Evolutionary conservation across 106 monocot species (phyloP).

Genomic region (Platanthera zijinensis): DNA sequence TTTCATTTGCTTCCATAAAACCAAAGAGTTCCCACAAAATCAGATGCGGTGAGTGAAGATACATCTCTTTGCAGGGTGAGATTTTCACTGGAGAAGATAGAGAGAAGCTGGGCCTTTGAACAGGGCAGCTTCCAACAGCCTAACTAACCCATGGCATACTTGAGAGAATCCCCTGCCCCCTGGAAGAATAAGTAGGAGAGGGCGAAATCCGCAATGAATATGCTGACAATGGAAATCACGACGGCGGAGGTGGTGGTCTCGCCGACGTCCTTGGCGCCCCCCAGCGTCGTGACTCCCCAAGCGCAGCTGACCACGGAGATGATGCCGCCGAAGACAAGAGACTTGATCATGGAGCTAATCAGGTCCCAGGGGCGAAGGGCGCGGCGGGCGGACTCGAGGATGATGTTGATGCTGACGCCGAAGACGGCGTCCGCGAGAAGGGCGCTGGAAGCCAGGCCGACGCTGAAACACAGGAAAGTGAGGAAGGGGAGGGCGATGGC

Average conservation of each 20-base stretch:
- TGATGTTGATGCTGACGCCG: conserved; percentile 67
- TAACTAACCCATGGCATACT: conserved; percentile 85
- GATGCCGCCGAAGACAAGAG: conserved; percentile 69
- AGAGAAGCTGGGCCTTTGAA: neutral
- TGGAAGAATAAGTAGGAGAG: conserved; percentile 81
- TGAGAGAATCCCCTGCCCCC: conserved; percentile 86
- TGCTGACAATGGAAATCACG: conserved; percentile 58
- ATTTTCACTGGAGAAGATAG: neutral
- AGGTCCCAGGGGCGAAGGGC: conserved; percentile 72
- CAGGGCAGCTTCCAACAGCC: neutral
- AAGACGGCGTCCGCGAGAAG: conserved; percentile 60
- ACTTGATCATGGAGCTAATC: conserved; percentile 79
- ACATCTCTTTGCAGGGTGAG: too few species aligned
- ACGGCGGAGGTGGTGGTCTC: conserved; percentile 75
- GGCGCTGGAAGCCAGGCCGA: conserved; percentile 69
- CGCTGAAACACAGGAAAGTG: conserved; percentile 61
- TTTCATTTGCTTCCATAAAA: too few species aligned
- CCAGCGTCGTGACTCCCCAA: conserved; percentile 79
- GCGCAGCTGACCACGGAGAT: conserved; percentile 86
- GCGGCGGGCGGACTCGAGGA: conserved; percentile 62
- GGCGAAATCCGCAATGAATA: conserved; percentile 80
- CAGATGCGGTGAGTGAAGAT: too few species aligned
- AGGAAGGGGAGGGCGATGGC: conserved; percentile 62
- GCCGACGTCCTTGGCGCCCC: conserved; percentile 74
- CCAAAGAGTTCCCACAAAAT: too few species aligned